Conservation (phyloP, 768 basidiomycete species). For the Cystofilobasidium ferigula region DNA sequence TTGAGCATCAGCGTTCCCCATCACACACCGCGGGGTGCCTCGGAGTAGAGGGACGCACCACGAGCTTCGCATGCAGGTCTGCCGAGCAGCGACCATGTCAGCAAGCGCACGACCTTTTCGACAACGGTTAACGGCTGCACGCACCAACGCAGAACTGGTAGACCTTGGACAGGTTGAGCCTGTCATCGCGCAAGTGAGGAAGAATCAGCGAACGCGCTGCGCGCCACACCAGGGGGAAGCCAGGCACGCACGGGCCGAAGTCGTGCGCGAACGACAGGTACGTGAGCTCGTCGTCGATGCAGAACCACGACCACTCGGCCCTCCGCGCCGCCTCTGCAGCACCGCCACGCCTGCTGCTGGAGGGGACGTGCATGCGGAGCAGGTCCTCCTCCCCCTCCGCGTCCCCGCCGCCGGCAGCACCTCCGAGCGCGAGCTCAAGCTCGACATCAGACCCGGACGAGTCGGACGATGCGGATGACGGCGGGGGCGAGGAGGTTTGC, state of each 20-base stretch:
- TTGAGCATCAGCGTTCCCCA: not conserved
- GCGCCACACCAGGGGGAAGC: not conserved
- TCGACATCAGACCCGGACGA: constrained; percentile 5
- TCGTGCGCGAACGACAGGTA: constrained; percentile 92
- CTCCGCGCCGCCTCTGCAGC: constrained; percentile 17
- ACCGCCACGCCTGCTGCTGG: constrained; percentile 25
- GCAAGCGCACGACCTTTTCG: not conserved
- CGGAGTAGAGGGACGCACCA: not conserved
- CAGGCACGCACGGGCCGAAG: constrained; percentile 58
- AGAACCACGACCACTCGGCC: constrained; percentile 68
- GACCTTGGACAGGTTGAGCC: constrained; percentile 22
- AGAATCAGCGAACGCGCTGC: not conserved
- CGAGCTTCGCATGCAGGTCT: constrained; percentile 22
- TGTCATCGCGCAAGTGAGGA: not conserved
- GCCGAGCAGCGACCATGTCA: not conserved
- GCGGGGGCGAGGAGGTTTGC: not conserved
- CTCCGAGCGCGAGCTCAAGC: not conserved
- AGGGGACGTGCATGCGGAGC: too few relatives aligned
- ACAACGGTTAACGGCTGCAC: not conserved
- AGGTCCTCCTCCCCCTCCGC: constrained; percentile 22
- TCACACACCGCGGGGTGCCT: not conserved
- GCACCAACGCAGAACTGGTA: constrained; percentile 24
- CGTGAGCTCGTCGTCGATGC: constrained; percentile 79
- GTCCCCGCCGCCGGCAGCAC: not conserved
- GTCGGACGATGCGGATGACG: not conserved